Evolutionary conservation across 257 asterid genomes (phyloP), one percentile per base, ranked within the genome.

Genomic region (Capsicum chinense): DNA sequence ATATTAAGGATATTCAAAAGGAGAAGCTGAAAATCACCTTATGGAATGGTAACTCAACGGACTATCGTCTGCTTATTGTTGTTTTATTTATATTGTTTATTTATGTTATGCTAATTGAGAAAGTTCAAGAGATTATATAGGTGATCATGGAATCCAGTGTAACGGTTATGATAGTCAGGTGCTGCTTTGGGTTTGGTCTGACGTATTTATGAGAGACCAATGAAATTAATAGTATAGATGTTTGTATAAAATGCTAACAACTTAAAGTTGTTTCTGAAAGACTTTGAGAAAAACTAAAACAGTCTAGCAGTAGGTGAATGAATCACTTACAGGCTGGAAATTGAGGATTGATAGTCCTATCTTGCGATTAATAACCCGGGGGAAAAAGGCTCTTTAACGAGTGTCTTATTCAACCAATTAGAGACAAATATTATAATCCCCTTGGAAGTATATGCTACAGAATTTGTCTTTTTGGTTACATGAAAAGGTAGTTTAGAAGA

Each of bases 21-120:
- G 99, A 96, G 87, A 98, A 96, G 92, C 98, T 96, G 83, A 94
- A 93, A 90, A 93, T 96, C 89, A 96, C 98, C 71, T 95, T 94
- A 3, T 96, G 99, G 99, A 93, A 93, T 79, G 98, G 99, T 94
- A 87, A 69, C 63, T 5, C 48, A 44, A 3, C 6, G 33, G 33
- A 26, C 7, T 44, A 44, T 44, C 7, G 48, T 44, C 48, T 44
- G 48, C 48, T 44, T 44, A 44, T 44, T 44, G 48, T 44, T 44
- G 48, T 39, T 39, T 39, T 39, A 39, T 39, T 39, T 39, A 39
- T 39, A 39, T 39, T 39, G 44, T 39, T 39, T 26, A 26, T 39
- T 39, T 39, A 39, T 39, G 33, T 39, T 39, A 21, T 35, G 12
- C 63, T 76, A 52, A 26, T 76, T 21, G 44, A 74, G 19, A 50